Conservation (phyloP, 345 rosid species). For the Laguncularia racemosa region DNA sequence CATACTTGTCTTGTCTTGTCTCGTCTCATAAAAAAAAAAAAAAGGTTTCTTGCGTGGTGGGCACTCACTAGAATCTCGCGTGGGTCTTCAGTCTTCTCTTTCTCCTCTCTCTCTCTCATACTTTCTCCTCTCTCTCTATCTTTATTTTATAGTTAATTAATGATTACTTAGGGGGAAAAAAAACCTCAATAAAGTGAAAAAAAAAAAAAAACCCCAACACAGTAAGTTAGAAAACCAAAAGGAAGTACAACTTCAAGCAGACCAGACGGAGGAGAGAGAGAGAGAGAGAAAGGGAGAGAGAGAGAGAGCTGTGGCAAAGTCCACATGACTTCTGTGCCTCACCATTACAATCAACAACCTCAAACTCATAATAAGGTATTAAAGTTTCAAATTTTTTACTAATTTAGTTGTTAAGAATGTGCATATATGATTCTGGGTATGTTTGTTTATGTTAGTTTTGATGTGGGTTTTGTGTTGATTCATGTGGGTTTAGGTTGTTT, state of each 20-base stretch:
- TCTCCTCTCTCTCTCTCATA: too few relatives aligned
- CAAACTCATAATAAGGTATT: constrained; percentile 15
- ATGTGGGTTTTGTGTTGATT: not conserved
- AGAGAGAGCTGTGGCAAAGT: constrained; percentile 26
- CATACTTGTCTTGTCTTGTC: too few relatives aligned
- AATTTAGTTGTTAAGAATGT: too few relatives aligned
- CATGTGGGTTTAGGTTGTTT: constrained; percentile 10
- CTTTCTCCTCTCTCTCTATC: too few relatives aligned
- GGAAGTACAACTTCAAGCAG: constrained; percentile 1
- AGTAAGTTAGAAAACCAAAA: constrained; percentile 9
- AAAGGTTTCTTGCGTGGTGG: too few relatives aligned
- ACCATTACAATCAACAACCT: constrained; percentile 17
- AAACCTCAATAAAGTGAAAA: not conserved
- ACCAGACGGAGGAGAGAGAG: constrained; percentile 14
- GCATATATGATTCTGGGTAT: too few relatives aligned
- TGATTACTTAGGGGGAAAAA: too few relatives aligned
- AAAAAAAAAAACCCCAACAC: not conserved
- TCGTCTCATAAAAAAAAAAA: too few relatives aligned
- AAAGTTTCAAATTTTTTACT: constrained; percentile 18
- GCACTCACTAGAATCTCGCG: too few relatives aligned
- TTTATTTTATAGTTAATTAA: too few relatives aligned
- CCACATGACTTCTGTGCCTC: constrained; percentile 51
- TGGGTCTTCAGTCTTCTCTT: too few relatives aligned
- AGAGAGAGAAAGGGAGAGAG: constrained; percentile 11
- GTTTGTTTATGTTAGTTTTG: not conserved